These are phyloP conservation scores for Meyerozyma athensensis DNA, from an alignment of 1,139 yeast genomes.

Conservation along the genomic window DNA sequence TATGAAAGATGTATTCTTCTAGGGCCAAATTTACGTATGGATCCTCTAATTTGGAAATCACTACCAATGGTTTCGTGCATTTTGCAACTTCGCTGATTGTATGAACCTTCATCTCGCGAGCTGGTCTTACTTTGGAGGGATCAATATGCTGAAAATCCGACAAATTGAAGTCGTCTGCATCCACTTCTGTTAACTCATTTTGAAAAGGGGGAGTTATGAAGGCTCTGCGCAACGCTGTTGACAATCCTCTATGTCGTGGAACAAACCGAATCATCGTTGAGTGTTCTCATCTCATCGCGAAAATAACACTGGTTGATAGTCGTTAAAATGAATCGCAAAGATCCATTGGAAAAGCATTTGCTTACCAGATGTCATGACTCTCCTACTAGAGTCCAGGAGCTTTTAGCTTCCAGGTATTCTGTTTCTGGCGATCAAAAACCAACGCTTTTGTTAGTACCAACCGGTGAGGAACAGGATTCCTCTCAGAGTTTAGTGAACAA, in stretches of 20 bases:
- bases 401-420: slow-evolving; percentile 55
- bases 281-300: slow-evolving; percentile 5
- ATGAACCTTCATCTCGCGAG: background rate
- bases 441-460: slow-evolving; percentile 42
- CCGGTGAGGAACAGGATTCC: slow-evolving; percentile 21
- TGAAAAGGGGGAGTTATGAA: slow-evolving; percentile 26
- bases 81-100: slow-evolving; percentile 13
- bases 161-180: slow-evolving; percentile 34
- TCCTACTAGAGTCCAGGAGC: slow-evolving; percentile 39
- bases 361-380: slow-evolving; percentile 48
- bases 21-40: slow-evolving; percentile 78
- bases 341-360: slow-evolving; percentile 47
- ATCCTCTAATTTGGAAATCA: slow-evolving; percentile 46
- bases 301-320: background rate
- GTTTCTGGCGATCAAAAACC: slow-evolving; percentile 57
- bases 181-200: slow-evolving; percentile 33
- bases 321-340: slow-evolving; percentile 29
- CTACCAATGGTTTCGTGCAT: slow-evolving; percentile 27
- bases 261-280: background rate
- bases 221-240: background rate
- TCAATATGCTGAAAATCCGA: slow-evolving; percentile 41
- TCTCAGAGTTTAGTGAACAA: slow-evolving; percentile 8
- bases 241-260: background rate
- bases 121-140: slow-evolving; percentile 16
- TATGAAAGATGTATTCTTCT: slow-evolving; percentile 71